These are phyloP conservation scores for Megacollybia platyphylla DNA, from an alignment of 1,284 basidiomycete species.

Conservation along the genomic window DNA sequence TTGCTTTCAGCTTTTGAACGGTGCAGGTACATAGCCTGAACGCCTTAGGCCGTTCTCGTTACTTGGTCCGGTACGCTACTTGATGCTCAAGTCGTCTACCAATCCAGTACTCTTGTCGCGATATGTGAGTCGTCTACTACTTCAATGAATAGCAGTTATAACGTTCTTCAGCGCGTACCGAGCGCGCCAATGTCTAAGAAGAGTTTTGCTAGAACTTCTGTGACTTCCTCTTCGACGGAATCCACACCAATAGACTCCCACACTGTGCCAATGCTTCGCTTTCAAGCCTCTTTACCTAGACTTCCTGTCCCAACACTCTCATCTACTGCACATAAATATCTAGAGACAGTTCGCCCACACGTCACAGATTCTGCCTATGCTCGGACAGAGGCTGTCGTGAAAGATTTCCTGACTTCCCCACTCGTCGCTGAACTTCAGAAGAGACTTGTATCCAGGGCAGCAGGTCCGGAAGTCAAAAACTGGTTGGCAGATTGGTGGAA, in stretches of 20 bases:
- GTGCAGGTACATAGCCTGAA: too few species aligned
- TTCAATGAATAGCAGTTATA: not conserved
- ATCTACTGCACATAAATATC: constrained; percentile 78
- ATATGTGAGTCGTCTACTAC: not conserved
- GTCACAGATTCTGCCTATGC: constrained; percentile 52
- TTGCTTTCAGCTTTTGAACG: too few species aligned
- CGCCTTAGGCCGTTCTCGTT: too few species aligned
- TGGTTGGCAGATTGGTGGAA: constrained; percentile 99
- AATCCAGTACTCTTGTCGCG: not conserved
- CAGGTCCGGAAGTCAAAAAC: constrained; percentile 46
- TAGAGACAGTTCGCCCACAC: constrained; percentile 72
- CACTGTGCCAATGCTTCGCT: constrained; percentile 67
- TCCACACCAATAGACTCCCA: constrained; percentile 19
- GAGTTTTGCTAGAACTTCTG: constrained; percentile 6
- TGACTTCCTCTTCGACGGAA: constrained; percentile 4
- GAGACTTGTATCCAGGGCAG: constrained; percentile 17
- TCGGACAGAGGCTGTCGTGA: constrained; percentile 47
- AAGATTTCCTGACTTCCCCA: constrained; percentile 61
- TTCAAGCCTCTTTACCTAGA: constrained; percentile 67
- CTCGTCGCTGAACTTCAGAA: constrained; percentile 31
- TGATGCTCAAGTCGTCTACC: constrained; percentile 1
- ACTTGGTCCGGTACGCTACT: too few species aligned
- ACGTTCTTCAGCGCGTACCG: not conserved
- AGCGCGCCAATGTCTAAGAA: constrained; percentile 7
- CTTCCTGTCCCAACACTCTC: constrained; percentile 78